Evolutionary conservation across 371 early-diverging fungal genomes (phyloP), one percentile per base, ranked within the genome.

Genomic region (Apophysomyces variabilis): DNA sequence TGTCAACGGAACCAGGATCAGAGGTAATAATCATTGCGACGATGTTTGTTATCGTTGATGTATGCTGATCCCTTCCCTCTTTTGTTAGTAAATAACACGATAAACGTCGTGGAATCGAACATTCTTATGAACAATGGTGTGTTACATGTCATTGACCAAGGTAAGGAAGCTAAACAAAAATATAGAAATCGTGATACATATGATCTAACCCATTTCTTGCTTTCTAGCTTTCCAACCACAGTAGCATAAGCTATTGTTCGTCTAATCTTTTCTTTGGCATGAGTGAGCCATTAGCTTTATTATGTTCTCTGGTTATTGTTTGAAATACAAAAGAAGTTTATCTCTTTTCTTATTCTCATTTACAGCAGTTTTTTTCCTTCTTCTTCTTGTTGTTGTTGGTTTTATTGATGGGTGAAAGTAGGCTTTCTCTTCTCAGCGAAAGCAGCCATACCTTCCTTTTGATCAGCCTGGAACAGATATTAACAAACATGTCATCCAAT

Each of bases 391-490:
- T 35, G 7, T 60, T 11, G 13, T 36, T 13, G 37, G 46, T 26
- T 69, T 85, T 90, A 97, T 78, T 94, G 87, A 85, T 97, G 79
- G 63, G 79, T 92, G 84, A 94, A 99, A 57, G 85, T 88, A 64
- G 99, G 84, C 78, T 89, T 87, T 74, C 99, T 89, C 89, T 99
- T 99, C 76, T 96, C 95, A 57, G 87, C 91, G 77, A 99, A 99
- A 11, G 99, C 99, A n/a, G 68, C 60, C 97, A 97, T 98, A 61
- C 99, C 99, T 84, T 99, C 99, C 80, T 91, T 94, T 83, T 96
- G 95, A 78, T 99, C 99, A 62, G 93, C 83, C 87, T 90, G 80
- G 45, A 41, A 57, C 65, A 56, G 58, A 18, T 43, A 57, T 43
- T 32, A 35, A n/a, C n/a, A 58, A 1, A 16, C 44, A 41, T 4